These are phyloP conservation scores for Fusarium sp. DNA, from an alignment of 2,329 filamentous ascomycete species.

Conservation along the genomic window DNA sequence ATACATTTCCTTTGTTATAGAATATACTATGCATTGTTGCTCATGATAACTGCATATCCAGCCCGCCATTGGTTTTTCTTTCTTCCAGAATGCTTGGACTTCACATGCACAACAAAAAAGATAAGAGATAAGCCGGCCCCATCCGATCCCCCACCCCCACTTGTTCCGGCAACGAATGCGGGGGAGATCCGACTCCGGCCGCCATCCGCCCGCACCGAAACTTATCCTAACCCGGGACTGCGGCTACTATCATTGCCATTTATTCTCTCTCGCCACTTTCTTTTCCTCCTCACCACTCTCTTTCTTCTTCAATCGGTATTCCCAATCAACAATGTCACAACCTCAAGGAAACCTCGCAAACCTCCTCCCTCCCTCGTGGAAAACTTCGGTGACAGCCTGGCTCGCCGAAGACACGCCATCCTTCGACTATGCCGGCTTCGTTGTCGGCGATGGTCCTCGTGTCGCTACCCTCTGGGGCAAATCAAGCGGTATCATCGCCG, in stretches of 20 bases:
- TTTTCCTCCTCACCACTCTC: not conserved
- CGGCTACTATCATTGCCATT: not conserved
- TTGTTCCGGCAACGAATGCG: constrained; percentile 23
- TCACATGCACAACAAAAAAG: not conserved
- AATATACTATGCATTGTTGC: constrained; percentile 6
- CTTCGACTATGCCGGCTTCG: constrained; percentile 97
- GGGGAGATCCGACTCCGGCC: constrained; percentile 11
- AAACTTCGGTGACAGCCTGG: constrained; percentile 82
- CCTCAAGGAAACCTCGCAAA: constrained; percentile 64
- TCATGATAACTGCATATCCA: not conserved
- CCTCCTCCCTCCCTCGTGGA: constrained; percentile 87
- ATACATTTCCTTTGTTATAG: constrained; percentile 2
- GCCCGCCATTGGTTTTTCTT: too few relatives aligned
- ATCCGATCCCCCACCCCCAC: constrained; percentile 34
- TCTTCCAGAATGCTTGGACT: not conserved
- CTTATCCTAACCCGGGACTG: constrained; percentile 11
- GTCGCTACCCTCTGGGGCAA: constrained; percentile 76
- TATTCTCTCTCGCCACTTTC: not conserved
- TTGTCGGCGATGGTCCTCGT: constrained; percentile 78
- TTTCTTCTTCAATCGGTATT: not conserved
- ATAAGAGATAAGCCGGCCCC: constrained; percentile 11
- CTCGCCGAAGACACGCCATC: constrained; percentile 96
- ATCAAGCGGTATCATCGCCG: constrained; percentile 83
- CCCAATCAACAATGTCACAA: constrained; percentile 28
- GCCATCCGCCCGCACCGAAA: constrained; percentile 23